These are phyloP conservation scores for Nannizziopsis arthrosporioides DNA, from an alignment of 2,329 filamentous ascomycete species.

Conservation along the genomic window DNA sequence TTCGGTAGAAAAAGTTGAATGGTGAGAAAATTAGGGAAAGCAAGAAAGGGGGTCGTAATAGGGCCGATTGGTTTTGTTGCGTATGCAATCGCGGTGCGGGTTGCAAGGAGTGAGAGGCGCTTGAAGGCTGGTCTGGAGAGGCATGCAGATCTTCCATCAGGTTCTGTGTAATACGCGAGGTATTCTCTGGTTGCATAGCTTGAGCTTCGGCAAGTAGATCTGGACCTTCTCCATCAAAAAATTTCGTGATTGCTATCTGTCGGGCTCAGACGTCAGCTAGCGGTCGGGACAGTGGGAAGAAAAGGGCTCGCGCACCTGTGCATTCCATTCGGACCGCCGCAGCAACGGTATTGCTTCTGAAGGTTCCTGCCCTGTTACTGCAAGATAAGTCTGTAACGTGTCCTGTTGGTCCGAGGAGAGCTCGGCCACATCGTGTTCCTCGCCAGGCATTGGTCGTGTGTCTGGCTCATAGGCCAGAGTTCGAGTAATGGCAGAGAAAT, in stretches of 20 bases:
- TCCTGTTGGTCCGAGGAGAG: constrained; percentile 69
- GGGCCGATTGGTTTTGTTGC: constrained; percentile 52
- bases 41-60: constrained; percentile 61
- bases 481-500: background rate
- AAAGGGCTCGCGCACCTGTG: constrained; percentile 50
- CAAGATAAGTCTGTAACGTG: constrained; percentile 75
- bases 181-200: constrained; percentile 48
- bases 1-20: constrained; percentile 62
- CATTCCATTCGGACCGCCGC: constrained; percentile 87
- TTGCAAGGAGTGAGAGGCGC: constrained; percentile 38
- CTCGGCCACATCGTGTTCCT: constrained; percentile 45
- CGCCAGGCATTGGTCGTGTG: constrained; percentile 31
- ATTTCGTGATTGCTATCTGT: constrained; percentile 89
- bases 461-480: background rate
- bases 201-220: constrained; percentile 69
- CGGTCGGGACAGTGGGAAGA: background rate
- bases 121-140: constrained; percentile 35
- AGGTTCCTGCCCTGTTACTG: constrained; percentile 73
- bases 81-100: constrained; percentile 78
- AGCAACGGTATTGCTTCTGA: constrained; percentile 67
- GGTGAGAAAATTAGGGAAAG: constrained; percentile 70
- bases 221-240: constrained; percentile 89
- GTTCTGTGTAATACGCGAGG: constrained; percentile 58
- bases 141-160: constrained; percentile 51
- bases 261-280: constrained; percentile 6